Evolutionary conservation across 202 grass and related monocot species (phyloP), one percentile per base, ranked within the genome.

Genomic region (Schoenoplectus triqueter): DNA sequence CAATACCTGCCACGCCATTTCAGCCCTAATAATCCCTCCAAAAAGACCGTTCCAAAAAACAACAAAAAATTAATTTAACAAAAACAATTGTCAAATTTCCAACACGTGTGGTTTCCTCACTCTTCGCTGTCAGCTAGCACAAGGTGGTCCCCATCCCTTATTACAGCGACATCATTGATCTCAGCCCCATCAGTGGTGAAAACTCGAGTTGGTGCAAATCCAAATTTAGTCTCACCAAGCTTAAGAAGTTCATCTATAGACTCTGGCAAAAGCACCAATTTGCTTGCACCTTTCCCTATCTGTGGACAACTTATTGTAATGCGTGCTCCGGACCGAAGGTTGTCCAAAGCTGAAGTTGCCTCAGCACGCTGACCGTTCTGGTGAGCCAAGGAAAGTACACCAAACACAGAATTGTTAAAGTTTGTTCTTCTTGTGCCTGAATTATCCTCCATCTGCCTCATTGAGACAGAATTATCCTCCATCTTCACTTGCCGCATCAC

Each of bases 381-480:
- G 19, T 89, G 64, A 59, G 90, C 85, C 7, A 88, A 90, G 22
- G 93, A 93, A 66, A 99, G 86, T 44, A 92, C 67, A n/a, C 91
- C 91, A 44, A 99, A 96, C 19, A 99, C 80, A 52, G 96, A 96
- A 82, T 99, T 94, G 20, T 96, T 91, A n/a, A 99, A 99, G 78
- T 84, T 94, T 49, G 87, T 69, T 80, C 70, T 91, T 70, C 82
- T 11, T 1, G 18, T 8, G 7, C 14, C 67, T n/a, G 74, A 59
- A 42, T n/a, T 59, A 78, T 78, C 80, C 7, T 18, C 69, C 70
- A 31, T 50, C 5, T 39, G 21, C 22, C 39, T 69, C 13, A 11
- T 5, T 3, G 49, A 5, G 5, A 4, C 59, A 60, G 74, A 60
- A 44, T 17, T 41, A 42, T 78, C 71, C 13, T 19, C 69, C 70